These are phyloP conservation scores for Ciborinia camelliae DNA, from an alignment of 2,329 filamentous ascomycete genomes.

Conservation along the genomic window DNA sequence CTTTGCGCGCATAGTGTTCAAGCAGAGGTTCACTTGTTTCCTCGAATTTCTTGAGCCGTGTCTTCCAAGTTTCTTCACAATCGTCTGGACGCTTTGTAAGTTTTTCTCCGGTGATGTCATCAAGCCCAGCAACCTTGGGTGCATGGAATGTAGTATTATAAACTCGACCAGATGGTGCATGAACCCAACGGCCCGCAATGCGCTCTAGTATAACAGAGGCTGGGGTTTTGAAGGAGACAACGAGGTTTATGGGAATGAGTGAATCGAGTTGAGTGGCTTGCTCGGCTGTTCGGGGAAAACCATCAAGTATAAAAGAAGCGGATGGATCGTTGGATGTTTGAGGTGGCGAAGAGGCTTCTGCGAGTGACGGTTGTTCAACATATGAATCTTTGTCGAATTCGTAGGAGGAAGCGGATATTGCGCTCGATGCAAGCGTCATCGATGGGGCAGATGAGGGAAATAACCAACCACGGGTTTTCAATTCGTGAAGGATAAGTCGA, in stretches of 20 bases:
- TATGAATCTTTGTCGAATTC: conserved; percentile 34
- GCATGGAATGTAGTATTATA: conserved; percentile 95
- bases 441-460: conserved; percentile 44
- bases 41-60: conserved; percentile 76
- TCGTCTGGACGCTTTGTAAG: conserved; percentile 84
- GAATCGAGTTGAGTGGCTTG: conserved; percentile 77
- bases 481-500: conserved; percentile 85
- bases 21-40: conserved; percentile 82
- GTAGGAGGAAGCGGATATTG: conserved; percentile 39
- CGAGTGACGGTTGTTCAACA: conserved; percentile 35
- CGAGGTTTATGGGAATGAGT: conserved; percentile 91
- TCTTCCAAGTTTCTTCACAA: conserved; percentile 78
- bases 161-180: conserved; percentile 83
- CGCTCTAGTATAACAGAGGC: conserved; percentile 82
- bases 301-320: conserved; percentile 92
- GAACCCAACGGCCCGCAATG: conserved; percentile 90
- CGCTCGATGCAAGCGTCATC: conserved; percentile 31
- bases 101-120: conserved; percentile 87
- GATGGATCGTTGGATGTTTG: conserved; percentile 64
- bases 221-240: conserved; percentile 82
- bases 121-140: conserved; percentile 73
- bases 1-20: conserved; percentile 82
- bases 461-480: conserved; percentile 83
- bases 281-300: conserved; percentile 82
- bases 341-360: conserved; percentile 40